Base-by-base conservation (phyloP, 2,329 filamentous ascomycete species). In the Xylaria sp. region DNA sequence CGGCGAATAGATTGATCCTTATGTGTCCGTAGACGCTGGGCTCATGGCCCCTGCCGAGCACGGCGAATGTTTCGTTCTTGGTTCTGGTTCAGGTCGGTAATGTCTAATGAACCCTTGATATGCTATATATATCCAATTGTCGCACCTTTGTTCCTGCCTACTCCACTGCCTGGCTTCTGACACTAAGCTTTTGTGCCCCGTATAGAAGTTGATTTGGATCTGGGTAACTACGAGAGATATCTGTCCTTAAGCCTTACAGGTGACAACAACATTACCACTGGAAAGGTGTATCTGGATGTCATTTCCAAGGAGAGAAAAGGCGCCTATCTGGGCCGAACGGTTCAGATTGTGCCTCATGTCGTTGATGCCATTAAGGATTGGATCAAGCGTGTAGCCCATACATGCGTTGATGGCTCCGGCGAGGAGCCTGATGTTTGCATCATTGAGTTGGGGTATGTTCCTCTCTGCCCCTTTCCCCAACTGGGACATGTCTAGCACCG, bases 181-280 rank as follows among this genome's bases (percentile, higher is more conserved):
- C n/a, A 40, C 59, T 54, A 17, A 44, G 36, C 23, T 40, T 44
- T 63, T 36, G 23, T 48, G 31, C 31, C 6, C n/a, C 23, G n/a
- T 33, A 17, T 15, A 72, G 78, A 84, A 76, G 79, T 79, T 46
- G 86, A 87, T 74, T 77, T 88, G 13, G 87, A 89, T 74, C 81
- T 89, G 53, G 87, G 87, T 23, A 87, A 88, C 77, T 88, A 87
- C 74, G 85, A 88, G 67, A 78, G 81, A 42, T 97, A 97, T 79
- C 89, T 97, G 63, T 90, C 91, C 77, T 90, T 95, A 72, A 92
- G 90, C 64, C 86, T 98, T 69, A 93, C 89, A 9, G 86, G 90
- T 70, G 94, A 97, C 75, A 93, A 95, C 84, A 98, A 98, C 81
- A 97, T 99, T 81, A 99, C 96, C 3, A 97, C 95, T 6, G 96